These are phyloP conservation scores for Arachnopeziza araneosa DNA, from an alignment of 2,329 filamentous ascomycete species.

Conservation along the genomic window DNA sequence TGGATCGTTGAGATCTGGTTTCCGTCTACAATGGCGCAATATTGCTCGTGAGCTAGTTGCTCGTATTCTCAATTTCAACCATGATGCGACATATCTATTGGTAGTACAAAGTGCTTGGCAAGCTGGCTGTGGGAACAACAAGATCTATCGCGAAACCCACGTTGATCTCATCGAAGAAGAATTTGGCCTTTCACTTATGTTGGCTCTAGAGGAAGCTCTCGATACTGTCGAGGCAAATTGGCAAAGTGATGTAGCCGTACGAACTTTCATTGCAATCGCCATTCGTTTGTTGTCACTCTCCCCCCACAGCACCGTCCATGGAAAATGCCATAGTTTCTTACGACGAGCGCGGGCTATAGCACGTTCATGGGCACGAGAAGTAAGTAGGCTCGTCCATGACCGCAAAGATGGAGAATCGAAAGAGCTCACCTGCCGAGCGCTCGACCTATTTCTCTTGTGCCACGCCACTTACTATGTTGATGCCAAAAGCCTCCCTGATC, in stretches of 20 bases:
- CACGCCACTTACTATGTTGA: constrained; percentile 42
- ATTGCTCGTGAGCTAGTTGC: constrained; percentile 45
- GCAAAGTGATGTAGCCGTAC: constrained; percentile 40
- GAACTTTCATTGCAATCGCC: constrained; percentile 36
- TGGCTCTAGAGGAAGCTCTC: constrained; percentile 29
- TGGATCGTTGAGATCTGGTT: constrained; percentile 42
- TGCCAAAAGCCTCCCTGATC: constrained; percentile 18
- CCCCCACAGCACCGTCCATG: constrained; percentile 13
- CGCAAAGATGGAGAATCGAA: constrained; percentile 24
- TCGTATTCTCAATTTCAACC: constrained; percentile 45
- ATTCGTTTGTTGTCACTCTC: constrained; percentile 40
- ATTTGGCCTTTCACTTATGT: constrained; percentile 33
- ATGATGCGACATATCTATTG: constrained; percentile 41
- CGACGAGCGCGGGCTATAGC: constrained; percentile 29
- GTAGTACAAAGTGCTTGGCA: constrained; percentile 46
- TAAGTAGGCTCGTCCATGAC: constrained; percentile 9
- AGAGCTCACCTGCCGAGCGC: constrained; percentile 26
- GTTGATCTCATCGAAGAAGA: constrained; percentile 28
- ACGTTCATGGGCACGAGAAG: constrained; percentile 35
- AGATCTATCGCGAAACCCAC: constrained; percentile 33
- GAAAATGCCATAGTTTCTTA: constrained; percentile 31
- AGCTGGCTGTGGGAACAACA: constrained; percentile 33
- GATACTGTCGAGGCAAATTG: constrained; percentile 43
- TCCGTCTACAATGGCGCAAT: constrained; percentile 49
- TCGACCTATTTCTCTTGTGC: constrained; percentile 39